Evolutionary conservation across 768 basidiomycete genomes (phyloP), one percentile per base, ranked within the genome.

Genomic region (Agaricus bisporus): DNA sequence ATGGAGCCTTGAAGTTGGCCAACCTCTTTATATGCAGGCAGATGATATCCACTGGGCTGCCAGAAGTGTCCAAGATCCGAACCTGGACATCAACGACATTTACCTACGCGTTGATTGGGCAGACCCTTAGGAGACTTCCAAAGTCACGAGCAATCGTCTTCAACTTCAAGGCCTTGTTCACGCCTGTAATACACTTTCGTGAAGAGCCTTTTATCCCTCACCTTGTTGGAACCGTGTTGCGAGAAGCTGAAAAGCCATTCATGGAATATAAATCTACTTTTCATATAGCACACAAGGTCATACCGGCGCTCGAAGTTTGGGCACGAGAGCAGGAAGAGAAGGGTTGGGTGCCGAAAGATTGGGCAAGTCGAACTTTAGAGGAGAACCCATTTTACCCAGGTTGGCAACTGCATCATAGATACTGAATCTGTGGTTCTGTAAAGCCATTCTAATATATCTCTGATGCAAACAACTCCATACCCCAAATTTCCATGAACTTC

Each of bases 61-160:
- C 41, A 72, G 73, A 26, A 61, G 63, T 35, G 58, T 45, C 5
- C 73, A 75, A 49, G 58, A 63, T 29, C 68, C 69, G 2, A 58
- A 71, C 26, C 63, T 81, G 14, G 47, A 63, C 2, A 47, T 74
- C 37, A 70, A 74, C 25, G 67, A 77, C 48, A 66, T 80, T 22
- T 63, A 70, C 56, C 57, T 81, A 39, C 73, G 79, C 12, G 76
- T 81, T 17, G 78, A 80, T 53, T 80, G 79, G 79, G 78, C 80
- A 81, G 59, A 80, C 77, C 7, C 60, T 81, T 29, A 70, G 78
- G 15, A 71, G 77, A 29, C 60, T 80, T 41, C 78, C 80, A 11
- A 62, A 63, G 49, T 78, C 79, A 5, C 64, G 64, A 10, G 74
- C 76, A 0, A 76, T 81, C 22, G 66, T 76, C 7, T 80, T 81